Evolutionary conservation across 2,329 filamentous ascomycete genomes (phyloP).

Genomic region (Colletotrichum noveboracense): DNA sequence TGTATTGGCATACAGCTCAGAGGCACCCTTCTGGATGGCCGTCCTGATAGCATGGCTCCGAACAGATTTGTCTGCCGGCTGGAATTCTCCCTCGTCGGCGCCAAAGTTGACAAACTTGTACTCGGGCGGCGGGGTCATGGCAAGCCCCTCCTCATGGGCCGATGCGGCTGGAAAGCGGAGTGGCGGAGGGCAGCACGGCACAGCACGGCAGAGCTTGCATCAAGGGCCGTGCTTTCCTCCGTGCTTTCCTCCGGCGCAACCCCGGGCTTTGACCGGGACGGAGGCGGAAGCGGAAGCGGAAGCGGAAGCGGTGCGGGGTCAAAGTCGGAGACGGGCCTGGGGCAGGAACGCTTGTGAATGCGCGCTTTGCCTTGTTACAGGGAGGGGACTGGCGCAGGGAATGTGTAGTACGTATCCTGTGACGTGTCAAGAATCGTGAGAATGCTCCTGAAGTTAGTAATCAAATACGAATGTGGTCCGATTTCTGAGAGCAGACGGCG

Average conservation of each 20-base stretch:
- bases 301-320: background rate
- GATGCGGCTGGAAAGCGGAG: background rate
- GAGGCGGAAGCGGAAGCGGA: background rate
- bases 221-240: background rate
- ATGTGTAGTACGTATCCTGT: background rate
- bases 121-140: constrained; percentile 2
- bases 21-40: constrained; percentile 11
- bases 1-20: background rate
- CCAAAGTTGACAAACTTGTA: constrained; percentile 21
- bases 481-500: background rate
- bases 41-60: constrained; percentile 23
- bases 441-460: background rate
- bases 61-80: constrained; percentile 8
- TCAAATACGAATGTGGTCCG: background rate
- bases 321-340: background rate
- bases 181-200: background rate
- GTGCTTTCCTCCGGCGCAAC: background rate
- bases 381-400: background rate
- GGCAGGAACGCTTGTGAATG: background rate
- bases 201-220: background rate
- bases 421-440: background rate
- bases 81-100: background rate
- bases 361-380: background rate
- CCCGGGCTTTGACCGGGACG: background rate
- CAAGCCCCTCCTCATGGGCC: background rate